A percentile compares a stretch with the other conserved stretches of the same genome.
These are phyloP conservation scores for Apiospora phragmitis DNA, from an alignment of 2,329 filamentous ascomycete genomes.

Conservation along the genomic window DNA sequence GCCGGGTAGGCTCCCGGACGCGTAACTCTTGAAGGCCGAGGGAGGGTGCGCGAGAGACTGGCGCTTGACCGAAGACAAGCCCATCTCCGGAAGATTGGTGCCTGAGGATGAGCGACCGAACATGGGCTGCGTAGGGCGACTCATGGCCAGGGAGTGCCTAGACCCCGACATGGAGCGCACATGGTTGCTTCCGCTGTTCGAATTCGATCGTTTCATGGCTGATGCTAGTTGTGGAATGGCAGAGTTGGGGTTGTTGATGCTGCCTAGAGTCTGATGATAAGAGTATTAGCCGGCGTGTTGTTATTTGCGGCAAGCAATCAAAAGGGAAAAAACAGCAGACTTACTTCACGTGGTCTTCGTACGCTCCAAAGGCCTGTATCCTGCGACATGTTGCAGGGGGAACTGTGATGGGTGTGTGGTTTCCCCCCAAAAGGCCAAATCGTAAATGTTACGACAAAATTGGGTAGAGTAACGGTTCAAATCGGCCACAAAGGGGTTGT, in stretches of 20 bases:
- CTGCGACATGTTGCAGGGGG: constrained; percentile 69
- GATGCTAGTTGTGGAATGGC: constrained; percentile 88
- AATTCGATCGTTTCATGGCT: constrained; percentile 90
- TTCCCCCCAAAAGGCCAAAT: not conserved
- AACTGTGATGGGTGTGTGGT: not conserved
- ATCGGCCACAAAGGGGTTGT: not conserved
- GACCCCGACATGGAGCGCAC: constrained; percentile 80
- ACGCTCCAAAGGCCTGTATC: constrained; percentile 88
- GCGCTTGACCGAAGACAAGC: constrained; percentile 81
- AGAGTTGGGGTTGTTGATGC: constrained; percentile 75
- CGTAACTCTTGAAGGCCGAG: constrained; percentile 69
- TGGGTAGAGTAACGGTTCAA: not conserved
- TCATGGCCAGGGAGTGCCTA: constrained; percentile 81
- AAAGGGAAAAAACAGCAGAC: constrained; percentile 26
- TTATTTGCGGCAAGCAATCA: not conserved
- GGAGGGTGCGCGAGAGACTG: constrained; percentile 72
- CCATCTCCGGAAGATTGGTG: constrained; percentile 74
- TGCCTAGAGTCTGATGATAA: constrained; percentile 74
- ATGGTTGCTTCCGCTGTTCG: constrained; percentile 71
- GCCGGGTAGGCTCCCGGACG: constrained; percentile 50
- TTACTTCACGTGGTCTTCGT: constrained; percentile 86
- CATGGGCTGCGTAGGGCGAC: constrained; percentile 80
- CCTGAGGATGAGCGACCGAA: constrained; percentile 86
- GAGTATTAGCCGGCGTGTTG: not conserved
- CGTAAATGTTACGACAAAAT: not conserved